Evolutionary conservation across 805 yeast species (phyloP).

Genomic region (Scheffersomyces spartinae): DNA sequence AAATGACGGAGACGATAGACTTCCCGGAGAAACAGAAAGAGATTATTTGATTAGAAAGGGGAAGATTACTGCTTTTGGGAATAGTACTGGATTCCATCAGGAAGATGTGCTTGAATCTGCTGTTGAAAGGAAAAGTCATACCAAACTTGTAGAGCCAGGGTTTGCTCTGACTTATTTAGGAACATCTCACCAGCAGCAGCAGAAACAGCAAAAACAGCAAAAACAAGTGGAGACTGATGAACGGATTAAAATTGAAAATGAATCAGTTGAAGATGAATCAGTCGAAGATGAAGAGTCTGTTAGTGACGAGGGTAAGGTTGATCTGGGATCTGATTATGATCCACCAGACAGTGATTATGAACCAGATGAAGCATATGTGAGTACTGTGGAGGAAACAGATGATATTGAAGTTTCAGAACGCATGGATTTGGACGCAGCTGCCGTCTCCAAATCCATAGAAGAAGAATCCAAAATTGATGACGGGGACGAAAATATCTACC

Average conservation of each 20-base stretch:
- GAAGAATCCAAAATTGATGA: constrained; percentile 51
- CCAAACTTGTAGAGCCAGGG: constrained; percentile 40
- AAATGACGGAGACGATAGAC: constrained; percentile 7
- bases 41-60: constrained; percentile 85
- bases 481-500: constrained; percentile 64
- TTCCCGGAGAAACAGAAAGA: constrained; percentile 65
- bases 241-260: constrained; percentile 8
- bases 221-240: constrained; percentile 5
- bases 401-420: background rate
- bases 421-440: background rate
- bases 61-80: constrained; percentile 87
- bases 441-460: constrained; percentile 6
- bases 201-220: constrained; percentile 5
- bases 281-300: constrained; percentile 8
- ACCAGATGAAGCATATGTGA: background rate
- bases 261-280: constrained; percentile 10
- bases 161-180: constrained; percentile 15
- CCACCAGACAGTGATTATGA: constrained; percentile 7
- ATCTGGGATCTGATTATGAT: constrained; percentile 7
- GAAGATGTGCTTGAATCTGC: constrained; percentile 17
- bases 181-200: constrained; percentile 1
- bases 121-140: constrained; percentile 21
- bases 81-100: constrained; percentile 43
- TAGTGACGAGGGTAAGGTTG: constrained; percentile 8
- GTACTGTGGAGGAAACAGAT: constrained; percentile 1